Evolutionary conservation across 495 filamentous ascomycete species (phyloP), one percentile per base, ranked within the genome.

Genomic region (Penicillium herquei): DNA sequence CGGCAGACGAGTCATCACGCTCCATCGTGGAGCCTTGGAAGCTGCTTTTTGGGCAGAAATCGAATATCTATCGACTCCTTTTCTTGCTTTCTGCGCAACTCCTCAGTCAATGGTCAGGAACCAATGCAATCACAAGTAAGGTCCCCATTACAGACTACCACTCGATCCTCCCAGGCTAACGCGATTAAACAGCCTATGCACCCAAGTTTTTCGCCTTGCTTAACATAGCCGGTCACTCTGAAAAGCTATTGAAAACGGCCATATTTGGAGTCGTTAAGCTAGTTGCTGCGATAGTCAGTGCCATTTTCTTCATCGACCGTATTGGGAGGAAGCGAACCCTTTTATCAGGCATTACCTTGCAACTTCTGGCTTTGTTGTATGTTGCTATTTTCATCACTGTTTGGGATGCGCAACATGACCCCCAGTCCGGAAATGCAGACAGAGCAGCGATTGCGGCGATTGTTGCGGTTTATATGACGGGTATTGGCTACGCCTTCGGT

Each of bases 241-340:
- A 82, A 45, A 76, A 75, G 17, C 76, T 86, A 0, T 78, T 85
- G 45, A 73, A 80, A 17, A 86, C 79, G 7, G 81, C 73, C 40
- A 76, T 87, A 32, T 84, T 85, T 54, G 83, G 83, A 33, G 71
- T 86, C 49, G 73, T 84, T 56, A 86, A 87, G 62, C 78, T 86
- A 56, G 65, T 80, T 39, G 71, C 81, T 6, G 71, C 80, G 21
- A 57, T 84, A 30, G 49, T 78, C 39, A 83, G 81, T 58, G 79
- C 83, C 10, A 66, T 64, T 12, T 49, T 64, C 47, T 26, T 64
- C 6, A 44, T 64, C 32, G 62, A 64, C 46, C 37, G 52, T 12
- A 32, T 54, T 16, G 62, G 62, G 6, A 54, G 62, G 8, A 49
- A 51, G 14, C 49, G 46, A 6, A 55, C 57, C 14, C 40, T 59